Evolutionary conservation across 768 basidiomycete species (phyloP).

Genomic region (Lyophyllum shimeji): DNA sequence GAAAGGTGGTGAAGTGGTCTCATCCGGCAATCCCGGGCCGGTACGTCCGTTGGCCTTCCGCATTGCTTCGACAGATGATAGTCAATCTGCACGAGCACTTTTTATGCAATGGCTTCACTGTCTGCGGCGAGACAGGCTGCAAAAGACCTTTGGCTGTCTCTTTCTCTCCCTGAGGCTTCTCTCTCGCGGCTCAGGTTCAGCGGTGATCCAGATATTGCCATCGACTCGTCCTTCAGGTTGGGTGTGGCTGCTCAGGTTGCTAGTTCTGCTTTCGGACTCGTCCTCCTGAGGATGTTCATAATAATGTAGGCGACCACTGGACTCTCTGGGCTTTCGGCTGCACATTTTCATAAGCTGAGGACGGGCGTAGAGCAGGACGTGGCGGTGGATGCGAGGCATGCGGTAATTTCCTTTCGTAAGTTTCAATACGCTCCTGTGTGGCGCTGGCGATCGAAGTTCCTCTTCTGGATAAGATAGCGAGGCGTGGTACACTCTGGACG

Average conservation of each 20-base stretch:
- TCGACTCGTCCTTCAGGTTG: conserved; percentile 55
- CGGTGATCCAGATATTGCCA: conserved; percentile 38
- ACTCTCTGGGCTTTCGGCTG: conserved; percentile 51
- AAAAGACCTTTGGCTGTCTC: conserved; percentile 37
- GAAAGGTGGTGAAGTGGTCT: too few species aligned
- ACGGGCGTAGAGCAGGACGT: conserved; percentile 49
- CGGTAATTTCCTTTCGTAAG: conserved; percentile 54
- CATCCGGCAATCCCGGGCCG: too few species aligned
- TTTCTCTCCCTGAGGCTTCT: conserved; percentile 36
- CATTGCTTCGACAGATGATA: too few species aligned
- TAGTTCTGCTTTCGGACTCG: conserved; percentile 5
- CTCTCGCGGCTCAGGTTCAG: conserved; percentile 36
- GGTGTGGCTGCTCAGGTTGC: conserved; percentile 53
- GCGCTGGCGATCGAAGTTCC: not conserved
- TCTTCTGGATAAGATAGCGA: conserved; percentile 41
- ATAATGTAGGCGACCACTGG: conserved; percentile 42
- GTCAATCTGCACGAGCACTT: too few species aligned
- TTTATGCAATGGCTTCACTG: not conserved
- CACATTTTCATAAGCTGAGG: conserved; percentile 45
- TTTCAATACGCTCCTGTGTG: not conserved
- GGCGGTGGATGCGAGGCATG: conserved; percentile 53
- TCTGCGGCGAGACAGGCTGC: conserved; percentile 15
- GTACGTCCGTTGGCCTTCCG: too few species aligned
- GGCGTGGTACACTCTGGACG: conserved; percentile 47
- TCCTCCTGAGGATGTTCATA: not conserved